These are phyloP conservation scores for Psidium friedrichsthalianum DNA, from an alignment of 345 rosid genomes.

Conservation along the genomic window DNA sequence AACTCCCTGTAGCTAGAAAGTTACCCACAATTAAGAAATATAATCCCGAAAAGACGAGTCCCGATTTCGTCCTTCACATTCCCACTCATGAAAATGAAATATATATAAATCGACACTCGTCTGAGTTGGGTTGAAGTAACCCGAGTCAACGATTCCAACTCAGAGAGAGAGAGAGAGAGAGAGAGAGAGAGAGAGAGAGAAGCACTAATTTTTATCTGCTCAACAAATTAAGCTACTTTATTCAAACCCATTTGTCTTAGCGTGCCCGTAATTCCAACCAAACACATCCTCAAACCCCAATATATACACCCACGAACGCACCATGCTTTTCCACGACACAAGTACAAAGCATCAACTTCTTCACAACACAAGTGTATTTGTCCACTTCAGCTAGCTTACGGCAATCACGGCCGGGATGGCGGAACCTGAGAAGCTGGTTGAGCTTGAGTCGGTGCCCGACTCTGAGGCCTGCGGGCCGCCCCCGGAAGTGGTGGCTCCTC, in stretches of 20 bases:
- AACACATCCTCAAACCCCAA: neutral
- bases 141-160: neutral
- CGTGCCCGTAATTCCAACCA: constrained; percentile 6
- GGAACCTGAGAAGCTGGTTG: constrained; percentile 24
- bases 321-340: neutral
- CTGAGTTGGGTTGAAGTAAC: neutral
- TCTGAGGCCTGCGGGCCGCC: neutral
- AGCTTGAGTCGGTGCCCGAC: constrained; percentile 8
- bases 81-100: neutral
- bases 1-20: neutral
- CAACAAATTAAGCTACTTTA: neutral
- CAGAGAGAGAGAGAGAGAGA: neutral
- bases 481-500: neutral
- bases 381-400: neutral
- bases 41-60: neutral
- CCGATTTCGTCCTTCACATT: neutral
- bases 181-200: neutral
- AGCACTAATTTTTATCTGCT: neutral
- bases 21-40: neutral
- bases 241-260: neutral
- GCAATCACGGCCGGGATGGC: constrained; percentile 31
- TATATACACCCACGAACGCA: neutral
- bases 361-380: neutral
- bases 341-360: neutral
- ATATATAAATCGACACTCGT: neutral